A percentile compares a stretch with the other conserved stretches of the same genome.
Evolutionary conservation across 768 basidiomycete genomes (phyloP).

Genomic region (Phaeotremella fagi): DNA sequence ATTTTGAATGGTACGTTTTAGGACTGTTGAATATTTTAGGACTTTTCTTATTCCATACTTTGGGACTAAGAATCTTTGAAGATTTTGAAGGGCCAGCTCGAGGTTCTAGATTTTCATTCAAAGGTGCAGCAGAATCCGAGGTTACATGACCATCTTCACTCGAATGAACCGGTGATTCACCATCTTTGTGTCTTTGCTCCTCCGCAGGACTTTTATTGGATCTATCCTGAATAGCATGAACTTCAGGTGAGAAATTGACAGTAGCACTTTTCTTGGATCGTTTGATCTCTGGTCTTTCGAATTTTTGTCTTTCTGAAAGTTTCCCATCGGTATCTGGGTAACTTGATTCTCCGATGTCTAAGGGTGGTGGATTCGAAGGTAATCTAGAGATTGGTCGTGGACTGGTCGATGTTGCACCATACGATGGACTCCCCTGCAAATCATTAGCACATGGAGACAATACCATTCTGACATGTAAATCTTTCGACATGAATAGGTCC

Average conservation of each 20-base stretch:
- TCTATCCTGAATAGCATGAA: background rate
- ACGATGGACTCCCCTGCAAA: background rate
- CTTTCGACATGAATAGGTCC: background rate
- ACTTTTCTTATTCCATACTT: background rate
- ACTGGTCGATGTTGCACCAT: conserved; percentile 16
- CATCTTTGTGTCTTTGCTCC: background rate
- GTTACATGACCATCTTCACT: conserved; percentile 1
- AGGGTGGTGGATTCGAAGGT: conserved; percentile 18
- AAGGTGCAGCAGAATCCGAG: conserved; percentile 1
- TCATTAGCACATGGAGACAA: background rate
- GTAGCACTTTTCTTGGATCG: background rate
- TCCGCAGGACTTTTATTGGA: background rate
- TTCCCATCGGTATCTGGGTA: background rate
- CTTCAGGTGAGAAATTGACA: background rate
- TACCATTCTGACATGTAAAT: background rate
- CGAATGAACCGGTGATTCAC: background rate
- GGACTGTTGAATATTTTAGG: background rate
- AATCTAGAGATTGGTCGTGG: conserved; percentile 7
- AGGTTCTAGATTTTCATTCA: background rate
- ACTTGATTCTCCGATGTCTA: conserved; percentile 27
- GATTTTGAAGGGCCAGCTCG: background rate
- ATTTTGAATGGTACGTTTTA: background rate
- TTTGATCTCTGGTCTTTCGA: background rate
- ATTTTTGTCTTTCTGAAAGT: no score
- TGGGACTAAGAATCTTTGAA: conserved; percentile 1